Evolutionary conservation across 768 basidiomycete genomes (phyloP).

Genomic region (Hortiboletus flavorubellus): DNA sequence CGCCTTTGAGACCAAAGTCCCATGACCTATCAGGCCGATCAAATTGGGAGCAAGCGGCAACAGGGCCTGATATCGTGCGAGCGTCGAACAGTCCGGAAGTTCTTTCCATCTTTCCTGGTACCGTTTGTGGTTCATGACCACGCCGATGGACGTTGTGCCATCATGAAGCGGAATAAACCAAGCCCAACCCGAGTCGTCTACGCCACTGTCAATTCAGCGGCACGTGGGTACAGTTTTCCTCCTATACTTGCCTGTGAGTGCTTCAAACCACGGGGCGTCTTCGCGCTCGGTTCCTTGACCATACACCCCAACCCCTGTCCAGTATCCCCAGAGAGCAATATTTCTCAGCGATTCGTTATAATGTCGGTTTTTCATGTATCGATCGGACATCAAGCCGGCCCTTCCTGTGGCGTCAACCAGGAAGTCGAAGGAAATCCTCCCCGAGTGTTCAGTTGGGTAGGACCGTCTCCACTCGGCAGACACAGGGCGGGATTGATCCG

Average conservation of each 20-base stretch:
- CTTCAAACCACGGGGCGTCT: constrained; percentile 69
- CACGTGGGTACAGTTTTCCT: not conserved
- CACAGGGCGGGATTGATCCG: constrained; percentile 33
- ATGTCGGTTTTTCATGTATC: constrained; percentile 65
- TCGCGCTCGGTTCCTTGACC: constrained; percentile 46
- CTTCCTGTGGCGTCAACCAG: constrained; percentile 75
- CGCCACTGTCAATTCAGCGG: not conserved
- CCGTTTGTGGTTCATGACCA: constrained; percentile 56
- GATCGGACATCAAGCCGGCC: constrained; percentile 65
- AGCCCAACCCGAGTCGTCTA: constrained; percentile 69
- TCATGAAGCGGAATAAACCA: constrained; percentile 72
- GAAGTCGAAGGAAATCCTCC: constrained; percentile 60
- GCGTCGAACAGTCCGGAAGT: constrained; percentile 27
- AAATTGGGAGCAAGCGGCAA: constrained; percentile 49
- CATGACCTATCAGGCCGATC: constrained; percentile 28
- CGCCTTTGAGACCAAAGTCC: constrained; percentile 19
- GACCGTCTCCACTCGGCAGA: constrained; percentile 34
- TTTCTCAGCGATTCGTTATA: constrained; percentile 70
- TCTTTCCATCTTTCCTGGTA: constrained; percentile 40
- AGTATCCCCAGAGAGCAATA: constrained; percentile 78
- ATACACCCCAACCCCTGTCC: constrained; percentile 53
- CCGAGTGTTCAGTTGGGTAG: constrained; percentile 30
- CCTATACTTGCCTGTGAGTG: constrained; percentile 52
- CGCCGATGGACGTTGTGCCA: constrained; percentile 57
- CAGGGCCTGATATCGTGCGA: constrained; percentile 42